These are phyloP conservation scores for Debaryomyces psychrophilus DNA, from an alignment of 1,139 yeast genomes.

Conservation along the genomic window DNA sequence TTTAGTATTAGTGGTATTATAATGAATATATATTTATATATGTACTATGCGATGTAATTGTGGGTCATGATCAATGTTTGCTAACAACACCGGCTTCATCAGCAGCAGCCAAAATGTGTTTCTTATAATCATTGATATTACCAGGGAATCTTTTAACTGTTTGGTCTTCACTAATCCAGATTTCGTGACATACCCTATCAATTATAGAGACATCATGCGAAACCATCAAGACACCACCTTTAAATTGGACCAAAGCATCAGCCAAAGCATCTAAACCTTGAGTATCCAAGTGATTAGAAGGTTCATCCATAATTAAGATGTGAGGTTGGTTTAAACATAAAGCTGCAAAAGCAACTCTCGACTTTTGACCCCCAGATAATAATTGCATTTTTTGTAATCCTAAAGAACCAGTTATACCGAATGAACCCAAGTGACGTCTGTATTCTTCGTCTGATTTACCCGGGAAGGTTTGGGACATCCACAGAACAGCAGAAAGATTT, in stretches of 20 bases:
- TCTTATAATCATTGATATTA: conserved; percentile 83
- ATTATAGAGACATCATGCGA: conserved; percentile 95
- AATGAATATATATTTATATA: conserved; percentile 1
- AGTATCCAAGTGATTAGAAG: conserved; percentile 98
- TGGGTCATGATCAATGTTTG: conserved; percentile 52
- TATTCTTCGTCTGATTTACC: conserved; percentile 97
- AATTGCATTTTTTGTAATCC: conserved; percentile 90
- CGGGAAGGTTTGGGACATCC: conserved; percentile 91
- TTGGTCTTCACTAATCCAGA: conserved; percentile 93
- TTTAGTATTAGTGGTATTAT: not conserved
- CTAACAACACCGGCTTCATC: conserved; percentile 87
- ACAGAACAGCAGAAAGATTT: conserved; percentile 81
- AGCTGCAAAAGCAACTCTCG: conserved; percentile 97
- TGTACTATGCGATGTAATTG: not conserved
- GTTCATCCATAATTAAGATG: conserved; percentile 91
- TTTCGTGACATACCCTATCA: conserved; percentile 84
- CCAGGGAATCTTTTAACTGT: conserved; percentile 82
- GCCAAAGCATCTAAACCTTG: conserved; percentile 96
- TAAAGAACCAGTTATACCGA: conserved; percentile 93
- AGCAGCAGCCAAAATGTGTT: conserved; percentile 78
- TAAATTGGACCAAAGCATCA: conserved; percentile 81
- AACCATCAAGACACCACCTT: conserved; percentile 97
- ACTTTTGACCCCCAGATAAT: conserved; percentile 96
- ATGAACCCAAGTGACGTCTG: conserved; percentile 93
- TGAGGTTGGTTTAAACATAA: conserved; percentile 92